Evolutionary conservation across 2,329 filamentous ascomycete species (phyloP), one percentile per base, ranked within the genome.

Genomic region (Septoria petroselini): DNA sequence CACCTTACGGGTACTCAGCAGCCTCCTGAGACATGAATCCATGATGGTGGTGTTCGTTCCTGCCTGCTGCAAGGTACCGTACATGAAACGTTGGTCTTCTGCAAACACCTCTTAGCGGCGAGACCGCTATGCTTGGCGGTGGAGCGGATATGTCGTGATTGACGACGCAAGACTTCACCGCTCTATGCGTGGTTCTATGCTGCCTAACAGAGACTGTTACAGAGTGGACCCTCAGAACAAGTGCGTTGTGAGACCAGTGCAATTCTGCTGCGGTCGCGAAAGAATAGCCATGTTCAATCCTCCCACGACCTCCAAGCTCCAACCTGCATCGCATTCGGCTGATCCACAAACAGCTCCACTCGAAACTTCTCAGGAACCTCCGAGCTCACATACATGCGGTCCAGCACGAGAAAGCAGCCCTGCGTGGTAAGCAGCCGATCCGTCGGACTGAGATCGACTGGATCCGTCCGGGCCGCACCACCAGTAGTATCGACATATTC

Each of bases 371-470:
- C 72, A 44, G 60, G 64, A 46, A 66, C 62, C 33, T 67, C 75
- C 4, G 71, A 70, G 37, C 74, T 74, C 8, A 77, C 79, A n/a
- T 83, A 86, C 62, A 91, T 78, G 57, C 86, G 79, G 69, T 96
- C 90, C 34, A 96, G 73, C 4, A 95, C 84, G 45, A 96, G 73
- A 85, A 86, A 94, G 50, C 90, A 67, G 14, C 83, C 83, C 15
- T 79, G 78, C 21, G 49, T 42, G 7, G 70, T 42, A 34, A 43
- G 44, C 34, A 47, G 70, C 23, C 70, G 70, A 50, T 75, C 72
- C 56, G 73, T 76, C 0, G 88, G 85, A 37, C 83, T 81, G 34
- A 95, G 70, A 69, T 94, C 85, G 43, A 94, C 77, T 56, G 91
- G 84, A 11, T 81, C 75, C 1, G 86, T 86, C 41, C 87, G 78